A percentile compares a stretch with the other conserved stretches of the same genome.
Evolutionary conservation across 2,329 filamentous ascomycete species (phyloP).

Genomic region (Phoma herbarum): DNA sequence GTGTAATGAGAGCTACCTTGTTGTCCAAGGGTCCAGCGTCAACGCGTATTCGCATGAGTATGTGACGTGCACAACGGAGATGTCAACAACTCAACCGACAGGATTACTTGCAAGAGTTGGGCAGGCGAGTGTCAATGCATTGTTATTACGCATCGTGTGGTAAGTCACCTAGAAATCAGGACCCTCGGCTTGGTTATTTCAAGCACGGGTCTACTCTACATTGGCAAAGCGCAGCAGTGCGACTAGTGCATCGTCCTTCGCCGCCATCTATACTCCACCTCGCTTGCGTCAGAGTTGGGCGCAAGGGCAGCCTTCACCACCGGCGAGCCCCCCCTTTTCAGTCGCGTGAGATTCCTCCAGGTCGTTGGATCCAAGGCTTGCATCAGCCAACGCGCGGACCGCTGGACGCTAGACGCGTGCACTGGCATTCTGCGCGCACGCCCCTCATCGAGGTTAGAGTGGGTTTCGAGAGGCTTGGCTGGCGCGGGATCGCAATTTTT

Average conservation of each 20-base stretch:
- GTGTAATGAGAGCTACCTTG: not conserved
- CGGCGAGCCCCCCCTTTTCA: slow-evolving; percentile 39
- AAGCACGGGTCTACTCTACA: slow-evolving; percentile 6
- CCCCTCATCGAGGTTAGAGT: too few species aligned
- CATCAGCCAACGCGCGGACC: slow-evolving; percentile 32
- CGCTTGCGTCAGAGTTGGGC: slow-evolving; percentile 15
- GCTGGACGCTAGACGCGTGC: slow-evolving; percentile 42
- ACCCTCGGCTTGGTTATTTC: not conserved
- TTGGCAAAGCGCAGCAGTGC: slow-evolving; percentile 11
- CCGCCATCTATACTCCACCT: not conserved
- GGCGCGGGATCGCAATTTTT: too few species aligned
- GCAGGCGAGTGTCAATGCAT: slow-evolving; percentile 3
- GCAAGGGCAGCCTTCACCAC: slow-evolving; percentile 21
- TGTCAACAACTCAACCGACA: not conserved
- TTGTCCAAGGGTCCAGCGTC: slow-evolving; percentile 10
- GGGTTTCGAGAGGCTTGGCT: too few species aligned
- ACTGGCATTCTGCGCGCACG: slow-evolving; percentile 38
- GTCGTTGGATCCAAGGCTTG: slow-evolving; percentile 24
- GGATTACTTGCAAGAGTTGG: not conserved
- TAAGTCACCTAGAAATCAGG: too few species aligned
- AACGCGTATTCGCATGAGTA: slow-evolving; percentile 12
- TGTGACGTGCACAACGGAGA: not conserved
- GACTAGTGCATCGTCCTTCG: slow-evolving; percentile 4
- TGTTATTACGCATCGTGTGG: slow-evolving; percentile 3
- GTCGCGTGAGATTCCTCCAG: slow-evolving; percentile 32